Evolutionary conservation across 2,329 filamentous ascomycete species (phyloP), one percentile per base, ranked within the genome.

Genomic region (Massarina eburnea): DNA sequence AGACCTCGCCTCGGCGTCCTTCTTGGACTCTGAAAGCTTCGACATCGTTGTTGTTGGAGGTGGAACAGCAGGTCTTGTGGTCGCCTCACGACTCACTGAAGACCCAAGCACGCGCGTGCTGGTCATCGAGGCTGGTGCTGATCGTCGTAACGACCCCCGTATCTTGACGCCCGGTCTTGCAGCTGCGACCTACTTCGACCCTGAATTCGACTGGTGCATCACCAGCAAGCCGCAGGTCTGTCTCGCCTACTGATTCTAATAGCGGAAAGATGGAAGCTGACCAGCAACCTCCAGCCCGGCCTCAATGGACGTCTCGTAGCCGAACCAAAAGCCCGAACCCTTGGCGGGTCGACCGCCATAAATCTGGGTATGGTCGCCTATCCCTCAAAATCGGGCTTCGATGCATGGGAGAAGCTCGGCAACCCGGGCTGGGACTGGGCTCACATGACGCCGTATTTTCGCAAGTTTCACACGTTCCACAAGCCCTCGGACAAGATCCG

Each of bases 391-490:
- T 64, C 52, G 8, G 70, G 71, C 46, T 73, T 71, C 43, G 77
- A 85, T 59, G 74, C 74, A 2, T 85, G 82, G 82, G 77, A 76
- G 43, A 66, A 71, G n/a, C 60, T 85, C 17, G 82, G 82, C 1
- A 85, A 84, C 54, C 45, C 63, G 2, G 81, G 80, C 3, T 86
- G 82, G 82, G 73, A 75, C 1, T 85, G 79, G 79, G 67, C 79
- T 32, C 71, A 71, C 6, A 49, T 79, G 18, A 54, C 67, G 18
- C 56, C 60, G 1, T 66, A 52, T 43, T 67, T 62, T 49, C 59
- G 57, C 36, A 64, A 66, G 48, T 48, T 54, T 12, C 64, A 61
- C n/a, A 48, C 45, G 7, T 48, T 48, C 24, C 17, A 39, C 3
- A 41, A 29, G 9, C 43, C 43, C 8, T 39, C 46, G 5, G n/a